A percentile compares a stretch with the other conserved stretches of the same genome.
phyloP scores from a whole-genome alignment of 495 filamentous ascomycete genomes.

The Xylaria telfairii region DNA sequence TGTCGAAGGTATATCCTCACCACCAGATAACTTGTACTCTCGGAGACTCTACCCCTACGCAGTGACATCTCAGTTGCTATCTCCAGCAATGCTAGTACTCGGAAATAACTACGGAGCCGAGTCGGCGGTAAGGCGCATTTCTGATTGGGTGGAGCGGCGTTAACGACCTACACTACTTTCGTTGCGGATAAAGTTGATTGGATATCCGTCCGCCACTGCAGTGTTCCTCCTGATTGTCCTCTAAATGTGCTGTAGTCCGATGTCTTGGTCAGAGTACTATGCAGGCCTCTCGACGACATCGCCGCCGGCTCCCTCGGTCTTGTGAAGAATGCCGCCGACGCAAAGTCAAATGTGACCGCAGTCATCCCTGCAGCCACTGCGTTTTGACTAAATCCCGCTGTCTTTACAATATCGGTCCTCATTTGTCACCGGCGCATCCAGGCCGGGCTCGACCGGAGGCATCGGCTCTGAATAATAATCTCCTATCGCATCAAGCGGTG shows the following conservation, averaged over 20 bases:
- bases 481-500: not conserved
- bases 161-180: not conserved
- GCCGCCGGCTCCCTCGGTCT: conserved; percentile 43
- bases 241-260: not conserved
- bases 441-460: not conserved
- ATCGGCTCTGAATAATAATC: not conserved
- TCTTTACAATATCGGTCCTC: conserved; percentile 4
- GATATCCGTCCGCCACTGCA: not conserved
- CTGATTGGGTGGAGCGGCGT: conserved; percentile 2
- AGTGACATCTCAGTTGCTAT: too few species aligned
- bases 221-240: not conserved
- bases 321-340: conserved; percentile 62
- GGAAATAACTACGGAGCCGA: conserved; percentile 5
- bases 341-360: conserved; percentile 62
- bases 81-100: too few species aligned
- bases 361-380: conserved; percentile 52
- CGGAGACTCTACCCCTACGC: too few species aligned
- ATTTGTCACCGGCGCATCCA: not conserved
- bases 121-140: not conserved
- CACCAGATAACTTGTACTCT: too few species aligned
- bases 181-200: not conserved
- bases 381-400: conserved; percentile 19
- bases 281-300: conserved; percentile 13
- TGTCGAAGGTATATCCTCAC: too few species aligned
- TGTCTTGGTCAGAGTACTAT: not conserved